phyloP scores from a whole-genome alignment of 2,329 filamentous ascomycete species.

The Botrytis byssoidea region DNA sequence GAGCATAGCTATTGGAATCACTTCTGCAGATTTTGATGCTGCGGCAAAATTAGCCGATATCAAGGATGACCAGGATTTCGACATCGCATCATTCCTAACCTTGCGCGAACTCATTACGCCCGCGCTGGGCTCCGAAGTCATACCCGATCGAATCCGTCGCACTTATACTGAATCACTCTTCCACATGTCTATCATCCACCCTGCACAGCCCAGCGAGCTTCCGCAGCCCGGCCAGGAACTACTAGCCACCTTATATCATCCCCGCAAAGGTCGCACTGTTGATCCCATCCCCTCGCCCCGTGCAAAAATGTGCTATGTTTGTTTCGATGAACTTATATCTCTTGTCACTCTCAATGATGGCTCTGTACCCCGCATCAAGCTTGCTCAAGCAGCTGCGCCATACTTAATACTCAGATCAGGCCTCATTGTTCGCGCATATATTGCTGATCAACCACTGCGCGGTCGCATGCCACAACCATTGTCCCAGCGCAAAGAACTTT shows the following conservation, averaged over 20 bases:
- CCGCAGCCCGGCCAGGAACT: slow-evolving; percentile 51
- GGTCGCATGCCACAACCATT: slow-evolving; percentile 87
- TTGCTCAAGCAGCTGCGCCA: slow-evolving; percentile 74
- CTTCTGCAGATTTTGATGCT: slow-evolving; percentile 59
- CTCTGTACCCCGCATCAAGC: slow-evolving; percentile 38
- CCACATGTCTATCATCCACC: slow-evolving; percentile 76
- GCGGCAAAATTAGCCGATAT: slow-evolving; percentile 49
- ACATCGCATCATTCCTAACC: slow-evolving; percentile 70
- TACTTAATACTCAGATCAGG: slow-evolving; percentile 81
- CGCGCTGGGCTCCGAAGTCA: slow-evolving; percentile 61
- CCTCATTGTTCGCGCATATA: slow-evolving; percentile 77
- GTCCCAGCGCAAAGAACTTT: slow-evolving; percentile 74
- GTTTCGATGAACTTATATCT: slow-evolving; percentile 75
- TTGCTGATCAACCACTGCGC: slow-evolving; percentile 86
- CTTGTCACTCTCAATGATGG: slow-evolving; percentile 57
- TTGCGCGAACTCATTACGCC: slow-evolving; percentile 73
- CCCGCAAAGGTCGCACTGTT: slow-evolving; percentile 70
- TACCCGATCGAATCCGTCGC: slow-evolving; percentile 66
- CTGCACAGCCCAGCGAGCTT: slow-evolving; percentile 58
- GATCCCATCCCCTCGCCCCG: slow-evolving; percentile 64
- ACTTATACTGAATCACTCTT: slow-evolving; percentile 77
- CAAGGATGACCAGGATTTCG: slow-evolving; percentile 72
- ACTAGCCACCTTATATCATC: slow-evolving; percentile 60
- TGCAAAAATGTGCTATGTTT: slow-evolving; percentile 73
- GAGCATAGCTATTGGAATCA: slow-evolving; percentile 64